Conservation (phyloP, 176 grass and related monocot genomes). For the Zea luxurians region DNA sequence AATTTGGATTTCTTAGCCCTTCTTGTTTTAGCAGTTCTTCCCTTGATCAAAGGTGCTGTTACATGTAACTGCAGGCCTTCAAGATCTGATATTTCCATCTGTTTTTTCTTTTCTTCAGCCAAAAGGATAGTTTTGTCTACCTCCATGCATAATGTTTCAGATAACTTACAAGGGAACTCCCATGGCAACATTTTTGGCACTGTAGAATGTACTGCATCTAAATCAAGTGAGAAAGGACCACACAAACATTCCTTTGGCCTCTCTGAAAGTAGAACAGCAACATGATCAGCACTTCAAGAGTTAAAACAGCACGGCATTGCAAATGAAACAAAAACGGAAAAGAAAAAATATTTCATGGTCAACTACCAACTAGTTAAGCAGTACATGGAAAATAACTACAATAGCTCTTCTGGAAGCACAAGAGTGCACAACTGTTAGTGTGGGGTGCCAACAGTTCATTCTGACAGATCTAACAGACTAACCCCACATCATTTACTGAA, state of each 20-base stretch:
- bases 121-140: constrained; percentile 70
- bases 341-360: neutral
- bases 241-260: constrained; percentile 30
- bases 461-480: neutral
- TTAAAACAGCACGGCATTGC: constrained; percentile 20
- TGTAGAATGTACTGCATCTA: constrained; percentile 44
- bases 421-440: neutral
- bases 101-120: constrained; percentile 58
- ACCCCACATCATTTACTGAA: constrained; percentile 13
- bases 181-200: constrained; percentile 66
- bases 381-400: constrained; percentile 11
- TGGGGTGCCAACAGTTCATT: constrained; percentile 14
- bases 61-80: constrained; percentile 46
- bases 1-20: constrained; percentile 73
- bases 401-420: constrained; percentile 5
- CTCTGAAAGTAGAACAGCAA: constrained; percentile 46
- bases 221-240: constrained; percentile 39
- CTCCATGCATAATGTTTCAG: constrained; percentile 68
- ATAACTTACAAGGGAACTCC: constrained; percentile 80
- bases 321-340: neutral
- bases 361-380: constrained; percentile 13
- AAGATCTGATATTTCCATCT: constrained; percentile 42
- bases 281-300: constrained; percentile 1
- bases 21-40: constrained; percentile 52
- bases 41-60: constrained; percentile 33